Base-by-base conservation (phyloP, 2,329 filamentous ascomycete genomes). In the Fusarium sp. region DNA sequence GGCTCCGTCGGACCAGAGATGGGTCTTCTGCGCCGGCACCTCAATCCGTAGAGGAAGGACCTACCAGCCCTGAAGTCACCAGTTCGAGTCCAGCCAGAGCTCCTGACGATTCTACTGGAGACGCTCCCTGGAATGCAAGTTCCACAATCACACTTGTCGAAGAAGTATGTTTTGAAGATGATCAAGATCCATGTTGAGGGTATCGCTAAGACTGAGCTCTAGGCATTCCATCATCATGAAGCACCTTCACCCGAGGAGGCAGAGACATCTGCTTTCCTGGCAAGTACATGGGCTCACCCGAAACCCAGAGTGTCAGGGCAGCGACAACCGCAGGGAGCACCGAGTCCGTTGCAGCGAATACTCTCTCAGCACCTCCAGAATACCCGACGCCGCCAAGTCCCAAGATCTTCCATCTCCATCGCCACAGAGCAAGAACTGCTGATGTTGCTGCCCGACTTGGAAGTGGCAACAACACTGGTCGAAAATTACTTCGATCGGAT, bases 401-500 rank as follows among this genome's bases (percentile, higher is more conserved):
- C 33, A 57, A 62, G 60, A 38, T 43, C 6, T 9, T 35, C 22
- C 43, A 30, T 33, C 10, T 60, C 54, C 8, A 33, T 56, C 27
- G 20, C 60, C 33, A 45, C 61, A 15, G 57, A 56, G 15, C 22
- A 37, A 8, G 65, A 72, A 35, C 50, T 77, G 11, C 12, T 45
- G 9, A 64, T 72, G 1, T 30, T 79, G 7, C 64, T 82, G 1
- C 78, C 80, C 2, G 38, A 65, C 2, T 69, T 70, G 9, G 71
- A 81, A 22, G 75, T 72, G 3, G 76, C 77, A 6, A 37, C 58
- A 14, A 27, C 80, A 15, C 70, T 83, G 10, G 75, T 83, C 7
- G 79, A 83, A 43, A 83, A 33, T 27, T 84, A 83, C 57, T 84
- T 84, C 69, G 80, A 83, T 59, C 76, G 79, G n/a, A 76, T 81